Conservation (phyloP, 768 basidiomycete genomes). For the Basidioascus undulatus region DNA sequence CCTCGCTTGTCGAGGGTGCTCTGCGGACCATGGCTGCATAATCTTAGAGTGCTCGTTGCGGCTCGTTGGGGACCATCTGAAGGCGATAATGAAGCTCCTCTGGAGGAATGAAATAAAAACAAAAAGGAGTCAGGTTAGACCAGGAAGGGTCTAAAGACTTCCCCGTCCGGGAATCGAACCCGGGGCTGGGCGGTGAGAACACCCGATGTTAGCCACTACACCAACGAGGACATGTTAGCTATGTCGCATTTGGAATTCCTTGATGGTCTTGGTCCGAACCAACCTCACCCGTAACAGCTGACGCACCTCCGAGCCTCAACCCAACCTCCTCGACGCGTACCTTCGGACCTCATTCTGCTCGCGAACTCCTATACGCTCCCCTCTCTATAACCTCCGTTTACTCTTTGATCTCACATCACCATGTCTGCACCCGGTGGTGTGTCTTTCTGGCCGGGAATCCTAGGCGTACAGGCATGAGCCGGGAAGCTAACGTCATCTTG, state of each 20-base stretch:
- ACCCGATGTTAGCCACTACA: neutral
- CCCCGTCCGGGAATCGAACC: neutral
- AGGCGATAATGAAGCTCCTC: neutral
- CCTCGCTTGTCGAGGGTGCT: no score
- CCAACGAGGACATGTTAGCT: neutral
- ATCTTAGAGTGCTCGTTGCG: no score
- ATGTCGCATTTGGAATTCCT: neutral
- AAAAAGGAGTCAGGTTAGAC: no score
- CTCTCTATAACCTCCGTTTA: neutral
- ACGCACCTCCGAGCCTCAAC: no score
- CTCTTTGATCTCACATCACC: no score
- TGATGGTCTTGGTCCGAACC: no score
- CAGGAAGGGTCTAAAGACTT: no score
- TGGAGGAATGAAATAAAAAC: no score
- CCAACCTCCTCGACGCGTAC: neutral
- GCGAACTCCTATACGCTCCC: neutral
- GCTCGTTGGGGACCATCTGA: neutral
- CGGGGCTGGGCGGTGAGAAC: neutral
- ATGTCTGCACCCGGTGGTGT: no score
- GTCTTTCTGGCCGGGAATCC: neutral
- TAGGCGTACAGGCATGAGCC: neutral
- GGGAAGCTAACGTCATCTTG: no score
- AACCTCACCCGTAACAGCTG: no score
- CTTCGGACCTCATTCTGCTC: neutral
- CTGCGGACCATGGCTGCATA: no score